Evolutionary conservation across 202 grass and related monocot species (phyloP).

Genomic region (Digitaria exilis): DNA sequence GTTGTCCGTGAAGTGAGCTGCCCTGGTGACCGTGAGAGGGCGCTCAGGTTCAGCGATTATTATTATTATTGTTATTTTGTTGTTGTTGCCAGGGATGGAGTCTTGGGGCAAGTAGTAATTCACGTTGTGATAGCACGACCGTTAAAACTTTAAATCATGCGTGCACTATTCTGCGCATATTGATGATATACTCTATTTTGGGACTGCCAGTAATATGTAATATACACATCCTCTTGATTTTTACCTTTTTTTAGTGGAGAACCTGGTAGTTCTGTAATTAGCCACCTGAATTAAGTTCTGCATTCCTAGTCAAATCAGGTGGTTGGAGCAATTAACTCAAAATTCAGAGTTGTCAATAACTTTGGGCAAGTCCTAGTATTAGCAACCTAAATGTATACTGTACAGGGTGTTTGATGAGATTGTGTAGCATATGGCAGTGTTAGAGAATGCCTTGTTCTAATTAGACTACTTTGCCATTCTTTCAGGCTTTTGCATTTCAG

Average conservation of each 20-base stretch:
- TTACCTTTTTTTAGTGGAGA: not conserved
- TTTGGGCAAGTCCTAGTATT: not conserved
- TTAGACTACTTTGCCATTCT: constrained; percentile 16
- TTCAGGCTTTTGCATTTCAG: constrained; percentile 90
- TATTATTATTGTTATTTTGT: not conserved
- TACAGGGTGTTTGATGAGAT: not conserved
- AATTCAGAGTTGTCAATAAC: not conserved
- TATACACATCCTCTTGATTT: not conserved
- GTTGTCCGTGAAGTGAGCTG: not conserved
- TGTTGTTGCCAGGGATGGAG: not conserved
- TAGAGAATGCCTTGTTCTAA: constrained; percentile 21
- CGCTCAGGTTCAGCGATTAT: not conserved
- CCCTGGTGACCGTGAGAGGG: not conserved
- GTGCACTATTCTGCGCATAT: not conserved
- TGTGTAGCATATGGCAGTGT: not conserved
- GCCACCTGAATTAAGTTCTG: not conserved
- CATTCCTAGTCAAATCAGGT: not conserved
- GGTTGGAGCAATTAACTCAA: not conserved
- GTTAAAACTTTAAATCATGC: not conserved
- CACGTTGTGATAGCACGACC: not conserved
- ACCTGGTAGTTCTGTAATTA: not conserved
- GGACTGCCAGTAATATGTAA: not conserved
- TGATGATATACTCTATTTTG: not conserved
- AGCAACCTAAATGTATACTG: not conserved
- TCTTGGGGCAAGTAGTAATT: not conserved